phyloP scores from a whole-genome alignment of 2,329 filamentous ascomycete species.

The Paraphoma sp. region DNA sequence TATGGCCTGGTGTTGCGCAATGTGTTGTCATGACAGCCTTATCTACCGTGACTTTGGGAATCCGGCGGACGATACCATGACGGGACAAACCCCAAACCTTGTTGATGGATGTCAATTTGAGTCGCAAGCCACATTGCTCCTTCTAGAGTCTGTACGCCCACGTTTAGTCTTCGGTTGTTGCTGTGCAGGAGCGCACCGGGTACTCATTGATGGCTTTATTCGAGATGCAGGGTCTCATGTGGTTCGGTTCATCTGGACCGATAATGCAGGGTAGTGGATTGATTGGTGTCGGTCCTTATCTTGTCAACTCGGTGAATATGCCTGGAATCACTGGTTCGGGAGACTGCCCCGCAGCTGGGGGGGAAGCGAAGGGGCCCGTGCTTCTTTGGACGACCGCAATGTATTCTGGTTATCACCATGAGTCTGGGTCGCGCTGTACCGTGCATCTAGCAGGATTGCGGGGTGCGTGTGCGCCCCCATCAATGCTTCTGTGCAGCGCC shows the following conservation, averaged over 20 bases:
- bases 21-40: conserved; percentile 18
- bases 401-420: no score
- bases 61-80: conserved; percentile 2
- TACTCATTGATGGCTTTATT: not conserved
- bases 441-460: not conserved
- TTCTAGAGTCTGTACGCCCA: not conserved
- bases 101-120: conserved; percentile 3
- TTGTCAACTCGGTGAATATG: not conserved
- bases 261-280: conserved; percentile 5
- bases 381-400: not conserved
- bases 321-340: not conserved
- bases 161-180: not conserved
- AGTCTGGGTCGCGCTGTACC: not conserved
- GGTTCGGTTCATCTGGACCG: not conserved
- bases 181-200: not conserved
- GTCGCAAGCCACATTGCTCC: conserved; percentile 1
- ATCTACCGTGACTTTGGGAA: conserved; percentile 11
- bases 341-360: not conserved
- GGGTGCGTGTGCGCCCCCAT: not conserved
- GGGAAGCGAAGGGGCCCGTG: not conserved
- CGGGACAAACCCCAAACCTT: not conserved
- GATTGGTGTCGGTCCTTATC: not conserved
- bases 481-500: not conserved
- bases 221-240: conserved; percentile 3
- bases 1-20: conserved; percentile 5